These are phyloP conservation scores for Orbilia quercus DNA, from an alignment of 2,329 filamentous ascomycete genomes.

Conservation along the genomic window DNA sequence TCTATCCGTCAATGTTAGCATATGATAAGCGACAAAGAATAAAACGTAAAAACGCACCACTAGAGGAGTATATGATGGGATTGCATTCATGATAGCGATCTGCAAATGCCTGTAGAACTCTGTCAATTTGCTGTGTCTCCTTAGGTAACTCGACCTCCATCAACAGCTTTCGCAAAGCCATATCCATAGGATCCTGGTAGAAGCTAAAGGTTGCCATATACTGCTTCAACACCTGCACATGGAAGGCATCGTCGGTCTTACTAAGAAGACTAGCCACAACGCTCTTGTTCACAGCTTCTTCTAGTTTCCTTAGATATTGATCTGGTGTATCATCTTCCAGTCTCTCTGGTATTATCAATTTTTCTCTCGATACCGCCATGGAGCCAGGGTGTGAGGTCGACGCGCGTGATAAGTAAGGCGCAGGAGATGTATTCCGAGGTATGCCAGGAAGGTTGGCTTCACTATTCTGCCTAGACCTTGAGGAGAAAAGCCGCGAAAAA, in stretches of 20 bases:
- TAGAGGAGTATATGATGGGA: slow-evolving; percentile 88
- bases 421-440: slow-evolving; percentile 58
- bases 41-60: slow-evolving; percentile 65
- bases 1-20: slow-evolving; percentile 66
- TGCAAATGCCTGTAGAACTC: slow-evolving; percentile 91
- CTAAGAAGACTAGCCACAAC: slow-evolving; percentile 86
- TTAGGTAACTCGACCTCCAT: slow-evolving; percentile 97
- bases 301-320: slow-evolving; percentile 84
- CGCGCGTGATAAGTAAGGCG: slow-evolving; percentile 61
- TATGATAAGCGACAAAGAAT: neutral
- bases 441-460: slow-evolving; percentile 73
- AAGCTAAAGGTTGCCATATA: slow-evolving; percentile 96
- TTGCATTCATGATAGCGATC: slow-evolving; percentile 99
- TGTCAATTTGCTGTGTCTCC: slow-evolving; percentile 97
- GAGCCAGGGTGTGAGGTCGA: slow-evolving; percentile 83
- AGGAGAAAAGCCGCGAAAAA: slow-evolving; percentile 85
- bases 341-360: slow-evolving; percentile 74
- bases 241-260: slow-evolving; percentile 86
- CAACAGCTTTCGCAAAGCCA: slow-evolving; percentile 91
- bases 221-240: slow-evolving; percentile 83
- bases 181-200: slow-evolving; percentile 97
- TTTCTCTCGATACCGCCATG: slow-evolving; percentile 78
- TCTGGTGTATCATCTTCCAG: slow-evolving; percentile 89
- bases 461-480: slow-evolving; percentile 82
- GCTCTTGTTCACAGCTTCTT: slow-evolving; percentile 81